Evolutionary conservation across 305 asterid genomes (phyloP).

Genomic region (Fraxinus paxiana): DNA sequence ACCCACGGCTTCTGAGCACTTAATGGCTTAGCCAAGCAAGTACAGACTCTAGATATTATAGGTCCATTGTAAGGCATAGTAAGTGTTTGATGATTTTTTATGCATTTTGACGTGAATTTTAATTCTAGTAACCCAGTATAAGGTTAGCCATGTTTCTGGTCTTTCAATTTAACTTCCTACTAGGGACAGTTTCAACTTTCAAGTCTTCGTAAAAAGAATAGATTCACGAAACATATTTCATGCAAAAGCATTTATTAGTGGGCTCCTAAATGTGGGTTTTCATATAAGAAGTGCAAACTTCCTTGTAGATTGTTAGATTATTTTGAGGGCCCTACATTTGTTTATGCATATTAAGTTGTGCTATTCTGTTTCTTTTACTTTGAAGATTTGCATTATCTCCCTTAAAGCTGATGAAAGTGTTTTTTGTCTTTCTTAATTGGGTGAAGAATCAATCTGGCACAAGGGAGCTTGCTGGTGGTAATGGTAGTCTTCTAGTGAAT

Average conservation of each 20-base stretch:
- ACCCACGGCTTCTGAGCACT: not conserved
- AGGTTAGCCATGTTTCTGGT: not conserved
- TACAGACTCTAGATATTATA: not conserved
- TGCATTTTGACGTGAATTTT: not conserved
- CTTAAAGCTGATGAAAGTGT: not conserved
- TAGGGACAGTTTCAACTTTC: not conserved
- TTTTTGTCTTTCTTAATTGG: constrained; percentile 20
- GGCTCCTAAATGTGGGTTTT: not conserved
- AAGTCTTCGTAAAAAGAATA: not conserved
- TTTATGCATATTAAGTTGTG: not conserved
- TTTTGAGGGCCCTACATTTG: not conserved
- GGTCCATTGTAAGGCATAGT: not conserved
- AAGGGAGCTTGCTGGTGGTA: constrained; percentile 32
- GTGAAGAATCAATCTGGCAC: constrained; percentile 41
- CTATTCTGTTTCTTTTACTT: constrained; percentile 9
- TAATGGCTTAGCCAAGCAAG: not conserved
- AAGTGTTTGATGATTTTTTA: not conserved
- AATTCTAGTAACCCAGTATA: not conserved
- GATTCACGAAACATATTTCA: not conserved
- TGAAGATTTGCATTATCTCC: not conserved
- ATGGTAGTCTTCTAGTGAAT: constrained; percentile 29
- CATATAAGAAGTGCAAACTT: not conserved
- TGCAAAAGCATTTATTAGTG: not conserved
- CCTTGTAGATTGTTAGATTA: not conserved
- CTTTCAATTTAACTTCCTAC: not conserved